Percentiles rank a stretch among this genome's conserved stretches.
Evolutionary conservation across 495 filamentous ascomycete species (phyloP).

Genomic region (Trichoderma erinaceum): DNA sequence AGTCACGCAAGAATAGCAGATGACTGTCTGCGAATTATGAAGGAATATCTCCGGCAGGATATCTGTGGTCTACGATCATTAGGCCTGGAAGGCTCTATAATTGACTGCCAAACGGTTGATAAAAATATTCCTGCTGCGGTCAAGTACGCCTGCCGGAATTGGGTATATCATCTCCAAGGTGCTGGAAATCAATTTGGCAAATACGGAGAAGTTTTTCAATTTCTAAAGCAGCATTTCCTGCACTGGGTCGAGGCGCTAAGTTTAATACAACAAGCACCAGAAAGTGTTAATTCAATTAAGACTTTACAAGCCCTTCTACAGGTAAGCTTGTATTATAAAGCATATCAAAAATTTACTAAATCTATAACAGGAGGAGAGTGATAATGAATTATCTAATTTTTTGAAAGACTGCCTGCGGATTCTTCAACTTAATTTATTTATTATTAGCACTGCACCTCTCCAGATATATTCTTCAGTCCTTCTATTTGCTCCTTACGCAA

Average conservation of each 20-base stretch:
- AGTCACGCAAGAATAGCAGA: conserved; percentile 17
- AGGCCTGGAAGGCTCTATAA: background rate
- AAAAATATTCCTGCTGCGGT: conserved; percentile 21
- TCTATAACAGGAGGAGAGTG: background rate
- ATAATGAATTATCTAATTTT: background rate
- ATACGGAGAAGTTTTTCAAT: conserved; percentile 19
- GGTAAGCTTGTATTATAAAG: background rate
- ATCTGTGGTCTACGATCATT: conserved; percentile 20
- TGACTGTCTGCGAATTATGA: conserved; percentile 30
- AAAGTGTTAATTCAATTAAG: background rate
- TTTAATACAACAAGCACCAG: conserved; percentile 20
- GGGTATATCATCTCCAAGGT: conserved; percentile 35
- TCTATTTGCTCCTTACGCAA: conserved; percentile 13
- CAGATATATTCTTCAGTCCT: conserved; percentile 15
- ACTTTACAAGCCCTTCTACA: background rate
- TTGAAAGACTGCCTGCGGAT: conserved; percentile 3
- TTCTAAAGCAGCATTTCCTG: conserved; percentile 29
- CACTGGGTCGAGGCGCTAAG: conserved; percentile 31
- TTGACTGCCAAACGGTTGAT: conserved; percentile 10
- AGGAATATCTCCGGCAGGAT: conserved; percentile 15
- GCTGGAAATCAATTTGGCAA: conserved; percentile 16
- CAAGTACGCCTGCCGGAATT: conserved; percentile 34
- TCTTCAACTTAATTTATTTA: background rate
- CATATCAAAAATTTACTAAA: background rate
- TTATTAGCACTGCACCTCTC: background rate